A percentile compares a stretch with the other conserved stretches of the same genome.
Conservation (phyloP, 148 eudicot species). For the Camellia japonica region DNA sequence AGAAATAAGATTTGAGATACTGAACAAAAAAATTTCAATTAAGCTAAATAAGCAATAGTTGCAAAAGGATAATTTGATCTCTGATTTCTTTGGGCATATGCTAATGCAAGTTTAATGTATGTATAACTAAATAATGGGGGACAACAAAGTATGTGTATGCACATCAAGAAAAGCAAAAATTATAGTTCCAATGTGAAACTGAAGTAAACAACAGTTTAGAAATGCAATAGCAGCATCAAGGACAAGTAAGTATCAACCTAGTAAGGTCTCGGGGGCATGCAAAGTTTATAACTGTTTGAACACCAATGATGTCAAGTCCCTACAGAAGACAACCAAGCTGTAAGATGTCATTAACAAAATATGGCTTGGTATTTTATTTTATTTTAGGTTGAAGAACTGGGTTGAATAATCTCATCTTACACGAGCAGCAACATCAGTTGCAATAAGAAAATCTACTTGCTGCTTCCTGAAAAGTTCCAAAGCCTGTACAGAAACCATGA, state of each 20-base stretch:
- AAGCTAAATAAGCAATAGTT: background rate
- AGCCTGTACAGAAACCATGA: slow-evolving; percentile 30
- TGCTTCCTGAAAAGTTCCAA: slow-evolving; percentile 80
- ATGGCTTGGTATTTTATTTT: background rate
- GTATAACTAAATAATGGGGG: background rate
- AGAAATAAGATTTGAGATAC: background rate
- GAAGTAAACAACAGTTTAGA: background rate
- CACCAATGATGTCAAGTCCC: slow-evolving; percentile 95
- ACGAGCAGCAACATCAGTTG: slow-evolving; percentile 91
- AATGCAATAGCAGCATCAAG: background rate
- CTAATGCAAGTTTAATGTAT: background rate
- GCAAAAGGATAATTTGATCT: background rate
- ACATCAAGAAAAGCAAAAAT: background rate
- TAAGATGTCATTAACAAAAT: background rate
- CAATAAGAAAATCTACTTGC: slow-evolving; percentile 87
- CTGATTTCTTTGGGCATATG: background rate
- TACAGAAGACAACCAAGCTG: slow-evolving; percentile 15
- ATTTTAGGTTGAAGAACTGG: background rate
- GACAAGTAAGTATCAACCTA: slow-evolving; percentile 25
- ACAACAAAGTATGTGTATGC: background rate
- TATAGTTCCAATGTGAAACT: background rate
- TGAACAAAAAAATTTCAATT: background rate
- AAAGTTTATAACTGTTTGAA: slow-evolving; percentile 81
- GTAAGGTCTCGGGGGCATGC: slow-evolving; percentile 88
- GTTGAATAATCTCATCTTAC: slow-evolving; percentile 32